Conservation (phyloP, 257 asterid species). For the Salvia miltiorrhiza region DNA sequence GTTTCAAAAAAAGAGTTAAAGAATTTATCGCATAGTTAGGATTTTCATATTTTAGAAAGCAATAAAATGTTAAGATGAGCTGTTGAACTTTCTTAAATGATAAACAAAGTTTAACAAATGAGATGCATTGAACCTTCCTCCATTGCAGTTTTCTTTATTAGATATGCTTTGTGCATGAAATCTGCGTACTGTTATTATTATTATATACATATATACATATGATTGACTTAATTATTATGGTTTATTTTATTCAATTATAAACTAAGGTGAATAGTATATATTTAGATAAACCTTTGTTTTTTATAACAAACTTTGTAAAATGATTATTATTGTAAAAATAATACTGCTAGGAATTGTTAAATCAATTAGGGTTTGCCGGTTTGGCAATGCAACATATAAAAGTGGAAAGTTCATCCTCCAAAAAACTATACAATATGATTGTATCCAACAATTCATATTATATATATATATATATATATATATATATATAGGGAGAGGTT, state of each 20-base stretch:
- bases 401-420: constrained; percentile 1
- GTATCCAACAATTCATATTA: neutral
- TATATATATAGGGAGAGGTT: too few relatives aligned
- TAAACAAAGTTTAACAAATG: neutral
- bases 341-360: neutral
- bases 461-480: neutral
- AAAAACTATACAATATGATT: neutral
- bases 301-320: constrained; percentile 5
- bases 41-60: neutral
- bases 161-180: constrained; percentile 33
- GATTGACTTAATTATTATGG: constrained; percentile 2
- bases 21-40: neutral
- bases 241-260: neutral
- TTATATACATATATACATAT: neutral
- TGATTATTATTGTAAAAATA: neutral
- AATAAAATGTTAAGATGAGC: constrained; percentile 18
- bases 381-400: neutral
- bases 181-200: neutral
- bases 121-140: constrained; percentile 41
- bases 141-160: constrained; percentile 22
- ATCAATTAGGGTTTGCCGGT: constrained; percentile 19
- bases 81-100: constrained; percentile 18
- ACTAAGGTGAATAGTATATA: too few relatives aligned
- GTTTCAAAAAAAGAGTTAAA: too few relatives aligned
- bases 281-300: neutral